These are phyloP conservation scores for Fusarium pseudonygamai DNA, from an alignment of 2,329 filamentous ascomycete species.

Conservation along the genomic window DNA sequence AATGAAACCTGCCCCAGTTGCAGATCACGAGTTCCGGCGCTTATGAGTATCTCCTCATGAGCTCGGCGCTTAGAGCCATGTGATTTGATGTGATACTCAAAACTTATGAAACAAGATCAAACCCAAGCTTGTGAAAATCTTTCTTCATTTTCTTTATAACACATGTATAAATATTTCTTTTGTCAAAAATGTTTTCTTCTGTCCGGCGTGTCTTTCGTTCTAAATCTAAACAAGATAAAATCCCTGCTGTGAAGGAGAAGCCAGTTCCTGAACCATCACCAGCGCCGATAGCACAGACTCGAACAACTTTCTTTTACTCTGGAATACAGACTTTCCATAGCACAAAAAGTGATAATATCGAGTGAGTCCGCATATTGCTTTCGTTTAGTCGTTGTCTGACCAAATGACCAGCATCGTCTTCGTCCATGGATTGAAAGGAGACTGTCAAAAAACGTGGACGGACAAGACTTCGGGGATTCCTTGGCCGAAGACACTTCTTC, in stretches of 20 bases:
- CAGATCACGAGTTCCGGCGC: too few species aligned
- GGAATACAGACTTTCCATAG: background rate
- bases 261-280: background rate
- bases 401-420: slow-evolving; percentile 15
- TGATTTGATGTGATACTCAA: too few species aligned
- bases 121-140: too few species aligned
- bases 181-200: background rate
- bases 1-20: too few species aligned
- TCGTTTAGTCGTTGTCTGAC: background rate
- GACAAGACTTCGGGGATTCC: background rate
- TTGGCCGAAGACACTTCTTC: slow-evolving; percentile 20
- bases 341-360: background rate
- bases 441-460: slow-evolving; percentile 30
- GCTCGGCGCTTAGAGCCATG: too few species aligned
- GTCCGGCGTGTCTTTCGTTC: slow-evolving; percentile 1
- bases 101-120: too few species aligned
- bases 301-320: background rate
- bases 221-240: background rate
- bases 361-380: background rate
- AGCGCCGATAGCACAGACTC: accelerated
- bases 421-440: slow-evolving; percentile 26
- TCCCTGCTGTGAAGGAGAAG: background rate
- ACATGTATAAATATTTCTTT: too few species aligned
- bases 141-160: too few species aligned
- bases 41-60: too few species aligned